phyloP scores from a whole-genome alignment of 805 yeast species.

The Metschnikowia borealis region DNA sequence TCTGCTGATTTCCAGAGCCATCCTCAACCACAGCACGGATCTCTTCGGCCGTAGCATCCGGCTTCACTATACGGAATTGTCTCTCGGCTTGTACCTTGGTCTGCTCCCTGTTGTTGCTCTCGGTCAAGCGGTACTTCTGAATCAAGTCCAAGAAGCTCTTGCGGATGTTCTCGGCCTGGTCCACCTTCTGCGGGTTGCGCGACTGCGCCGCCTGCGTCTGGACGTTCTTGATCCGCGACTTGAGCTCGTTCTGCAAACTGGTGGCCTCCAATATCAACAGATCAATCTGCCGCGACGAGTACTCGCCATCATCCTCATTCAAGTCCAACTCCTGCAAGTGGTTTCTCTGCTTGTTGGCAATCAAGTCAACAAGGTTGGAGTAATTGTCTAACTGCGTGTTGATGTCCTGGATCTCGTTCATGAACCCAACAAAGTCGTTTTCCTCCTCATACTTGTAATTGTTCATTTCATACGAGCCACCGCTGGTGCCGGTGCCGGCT shows the following conservation, averaged over 20 bases:
- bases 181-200: conserved; percentile 71
- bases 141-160: conserved; percentile 80
- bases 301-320: conserved; percentile 53
- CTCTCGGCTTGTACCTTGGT: conserved; percentile 86
- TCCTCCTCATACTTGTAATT: conserved; percentile 29
- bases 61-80: conserved; percentile 86
- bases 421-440: conserved; percentile 59
- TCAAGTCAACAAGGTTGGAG: conserved; percentile 61
- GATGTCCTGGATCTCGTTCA: conserved; percentile 57
- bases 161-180: conserved; percentile 87
- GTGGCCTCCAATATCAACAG: conserved; percentile 72
- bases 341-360: conserved; percentile 66
- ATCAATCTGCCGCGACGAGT: conserved; percentile 73
- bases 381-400: conserved; percentile 68
- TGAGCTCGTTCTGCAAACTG: conserved; percentile 70
- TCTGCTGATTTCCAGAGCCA: conserved; percentile 74
- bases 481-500: conserved; percentile 4
- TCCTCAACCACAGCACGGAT: conserved; percentile 83
- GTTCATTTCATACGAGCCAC: conserved; percentile 14
- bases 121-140: conserved; percentile 81
- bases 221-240: conserved; percentile 68
- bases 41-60: conserved; percentile 79
- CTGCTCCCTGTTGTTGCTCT: conserved; percentile 79
- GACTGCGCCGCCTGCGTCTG: conserved; percentile 61
- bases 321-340: conserved; percentile 70